These are phyloP conservation scores for Ampelomyces quisqualis DNA, from an alignment of 2,329 filamentous ascomycete genomes.

Conservation along the genomic window DNA sequence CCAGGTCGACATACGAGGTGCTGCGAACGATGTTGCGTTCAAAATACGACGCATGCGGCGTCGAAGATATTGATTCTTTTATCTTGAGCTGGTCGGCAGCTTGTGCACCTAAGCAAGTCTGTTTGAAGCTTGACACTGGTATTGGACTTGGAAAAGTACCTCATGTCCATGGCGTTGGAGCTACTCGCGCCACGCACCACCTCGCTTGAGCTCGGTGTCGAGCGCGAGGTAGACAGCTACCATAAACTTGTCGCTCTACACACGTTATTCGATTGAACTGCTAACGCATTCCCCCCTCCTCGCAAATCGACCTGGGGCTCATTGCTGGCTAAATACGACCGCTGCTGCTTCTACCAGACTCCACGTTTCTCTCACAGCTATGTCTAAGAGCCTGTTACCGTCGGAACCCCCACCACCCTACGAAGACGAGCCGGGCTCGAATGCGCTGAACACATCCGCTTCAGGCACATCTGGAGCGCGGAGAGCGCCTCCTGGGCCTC, in stretches of 20 bases:
- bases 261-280: too few species aligned
- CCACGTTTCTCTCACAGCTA: slow-evolving; percentile 9
- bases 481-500: slow-evolving; percentile 42
- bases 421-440: slow-evolving; percentile 37
- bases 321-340: too few species aligned
- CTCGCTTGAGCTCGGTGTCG: too few species aligned
- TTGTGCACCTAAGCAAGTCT: not conserved
- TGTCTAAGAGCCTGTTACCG: slow-evolving; percentile 26
- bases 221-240: too few species aligned
- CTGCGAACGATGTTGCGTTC: too few species aligned
- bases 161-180: not conserved
- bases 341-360: too few species aligned
- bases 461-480: slow-evolving; percentile 17
- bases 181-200: too few species aligned
- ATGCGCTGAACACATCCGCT: slow-evolving; percentile 18
- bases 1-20: too few species aligned
- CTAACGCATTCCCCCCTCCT: too few species aligned
- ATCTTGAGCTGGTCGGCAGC: not conserved
- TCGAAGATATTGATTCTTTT: slow-evolving; percentile 1
- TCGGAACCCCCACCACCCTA: slow-evolving; percentile 49
- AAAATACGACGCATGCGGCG: not conserved
- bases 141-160: not conserved
- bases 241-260: not conserved
- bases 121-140: not conserved
- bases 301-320: not conserved